Evolutionary conservation across 1,139 yeast genomes (phyloP).

Genomic region (Yamadazyma dushanensis): DNA sequence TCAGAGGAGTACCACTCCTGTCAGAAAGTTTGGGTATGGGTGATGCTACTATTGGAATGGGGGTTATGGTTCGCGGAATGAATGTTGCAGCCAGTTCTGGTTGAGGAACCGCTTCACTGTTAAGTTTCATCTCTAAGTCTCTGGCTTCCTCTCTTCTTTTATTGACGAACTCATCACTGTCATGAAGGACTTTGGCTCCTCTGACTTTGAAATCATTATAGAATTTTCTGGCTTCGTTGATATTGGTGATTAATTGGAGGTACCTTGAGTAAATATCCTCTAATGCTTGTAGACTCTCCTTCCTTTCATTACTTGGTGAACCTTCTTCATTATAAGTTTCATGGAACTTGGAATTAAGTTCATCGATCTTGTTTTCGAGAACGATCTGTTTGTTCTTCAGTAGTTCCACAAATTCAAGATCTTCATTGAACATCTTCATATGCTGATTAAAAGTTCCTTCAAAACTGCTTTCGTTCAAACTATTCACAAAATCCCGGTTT

Average conservation of each 20-base stretch:
- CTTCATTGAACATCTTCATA: constrained; percentile 40
- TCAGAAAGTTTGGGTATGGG: constrained; percentile 9
- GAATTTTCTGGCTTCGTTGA: constrained; percentile 70
- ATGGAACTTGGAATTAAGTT: constrained; percentile 38
- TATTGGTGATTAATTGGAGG: constrained; percentile 55
- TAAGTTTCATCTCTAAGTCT: constrained; percentile 36
- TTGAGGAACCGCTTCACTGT: background rate
- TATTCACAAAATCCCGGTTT: constrained; percentile 8
- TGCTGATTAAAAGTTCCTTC: constrained; percentile 37
- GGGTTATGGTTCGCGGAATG: constrained; percentile 12
- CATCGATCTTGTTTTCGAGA: constrained; percentile 45
- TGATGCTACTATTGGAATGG: constrained; percentile 18
- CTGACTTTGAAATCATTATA: constrained; percentile 62
- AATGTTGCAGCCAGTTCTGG: constrained; percentile 1
- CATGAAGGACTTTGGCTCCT: constrained; percentile 46
- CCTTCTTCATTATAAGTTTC: constrained; percentile 16
- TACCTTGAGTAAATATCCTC: constrained; percentile 56
- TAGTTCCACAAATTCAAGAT: constrained; percentile 35
- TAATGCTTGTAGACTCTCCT: constrained; percentile 51
- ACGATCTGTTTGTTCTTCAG: constrained; percentile 42
- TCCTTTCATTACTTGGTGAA: constrained; percentile 31
- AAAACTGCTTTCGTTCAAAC: constrained; percentile 27
- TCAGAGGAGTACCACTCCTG: constrained; percentile 10
- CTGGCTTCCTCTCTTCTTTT: constrained; percentile 55
- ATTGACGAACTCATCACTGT: constrained; percentile 56